Percentiles rank a stretch among this genome's conserved stretches.
Evolutionary conservation across 108 stramenopile species (phyloP).

Genomic region (Seminavis robusta): DNA sequence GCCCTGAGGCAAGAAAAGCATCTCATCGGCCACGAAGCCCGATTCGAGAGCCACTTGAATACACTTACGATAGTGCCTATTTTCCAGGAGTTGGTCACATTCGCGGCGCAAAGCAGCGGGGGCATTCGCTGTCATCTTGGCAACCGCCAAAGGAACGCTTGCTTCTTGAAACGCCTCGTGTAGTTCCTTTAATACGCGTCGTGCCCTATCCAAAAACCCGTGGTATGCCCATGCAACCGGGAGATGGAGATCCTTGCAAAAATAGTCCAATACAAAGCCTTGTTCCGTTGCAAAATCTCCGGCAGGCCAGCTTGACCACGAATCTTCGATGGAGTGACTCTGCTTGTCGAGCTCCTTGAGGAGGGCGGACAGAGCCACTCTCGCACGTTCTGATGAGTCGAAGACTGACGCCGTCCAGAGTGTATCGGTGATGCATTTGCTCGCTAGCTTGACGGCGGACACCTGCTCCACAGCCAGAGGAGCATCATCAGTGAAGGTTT

Average conservation of each 20-base stretch:
- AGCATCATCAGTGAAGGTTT: background rate
- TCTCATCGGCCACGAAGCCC: no score
- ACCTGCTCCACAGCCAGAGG: conserved; percentile 2
- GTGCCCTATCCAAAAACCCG: no score
- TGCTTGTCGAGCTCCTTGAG: conserved; percentile 9
- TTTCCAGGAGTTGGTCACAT: conserved; percentile 12
- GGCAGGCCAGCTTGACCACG: conserved; percentile 28
- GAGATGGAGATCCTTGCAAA: conserved; percentile 11
- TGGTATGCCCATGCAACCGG: conserved; percentile 28
- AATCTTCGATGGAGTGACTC: background rate
- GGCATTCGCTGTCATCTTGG: conserved; percentile 14
- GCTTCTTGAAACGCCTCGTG: no score
- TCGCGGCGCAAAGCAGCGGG: conserved; percentile 17
- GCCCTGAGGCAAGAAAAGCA: background rate
- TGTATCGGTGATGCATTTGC: background rate
- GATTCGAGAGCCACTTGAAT: conserved; percentile 35
- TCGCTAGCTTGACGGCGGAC: background rate
- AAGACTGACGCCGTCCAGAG: background rate
- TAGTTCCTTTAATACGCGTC: no score
- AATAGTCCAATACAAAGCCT: conserved; percentile 22
- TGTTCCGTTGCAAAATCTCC: conserved; percentile 10
- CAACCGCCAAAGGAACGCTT: no score
- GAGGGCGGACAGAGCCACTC: conserved; percentile 11
- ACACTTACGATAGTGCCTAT: conserved; percentile 21
- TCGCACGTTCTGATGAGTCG: conserved; percentile 12